Evolutionary conservation across 495 filamentous ascomycete species (phyloP).

Genomic region (Podospora tetraspora): DNA sequence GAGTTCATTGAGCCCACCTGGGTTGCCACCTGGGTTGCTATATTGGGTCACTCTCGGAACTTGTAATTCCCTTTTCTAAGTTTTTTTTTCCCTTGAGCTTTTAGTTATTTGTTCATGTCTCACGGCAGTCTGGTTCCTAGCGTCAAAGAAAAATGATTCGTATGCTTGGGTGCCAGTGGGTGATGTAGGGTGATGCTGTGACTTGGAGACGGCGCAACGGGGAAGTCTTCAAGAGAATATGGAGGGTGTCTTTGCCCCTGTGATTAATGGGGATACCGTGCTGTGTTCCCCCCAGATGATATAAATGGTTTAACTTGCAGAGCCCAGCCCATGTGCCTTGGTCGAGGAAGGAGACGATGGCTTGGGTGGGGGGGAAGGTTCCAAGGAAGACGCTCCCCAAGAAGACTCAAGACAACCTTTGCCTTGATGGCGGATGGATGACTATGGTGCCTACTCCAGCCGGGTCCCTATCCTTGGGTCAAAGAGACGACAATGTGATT

Average conservation of each 20-base stretch:
- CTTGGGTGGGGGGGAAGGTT: too few relatives aligned
- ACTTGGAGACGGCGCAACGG: too few relatives aligned
- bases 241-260: too few relatives aligned
- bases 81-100: constrained; percentile 5
- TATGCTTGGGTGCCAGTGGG: not conserved
- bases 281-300: too few relatives aligned
- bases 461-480: too few relatives aligned
- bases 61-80: constrained; percentile 25
- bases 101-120: constrained; percentile 17
- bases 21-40: constrained; percentile 18
- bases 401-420: not conserved
- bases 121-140: constrained; percentile 14
- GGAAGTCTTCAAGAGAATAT: too few relatives aligned
- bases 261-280: too few relatives aligned
- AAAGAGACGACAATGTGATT: too few relatives aligned
- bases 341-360: too few relatives aligned
- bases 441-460: too few relatives aligned
- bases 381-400: not conserved
- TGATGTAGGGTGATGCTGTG: too few relatives aligned
- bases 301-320: too few relatives aligned
- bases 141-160: constrained; percentile 1
- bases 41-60: constrained; percentile 21
- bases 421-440: not conserved
- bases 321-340: not conserved
- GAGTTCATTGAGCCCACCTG: constrained; percentile 22